phyloP scores from a whole-genome alignment of 2,329 filamentous ascomycete genomes.

The Daldinia eschscholtzii region DNA sequence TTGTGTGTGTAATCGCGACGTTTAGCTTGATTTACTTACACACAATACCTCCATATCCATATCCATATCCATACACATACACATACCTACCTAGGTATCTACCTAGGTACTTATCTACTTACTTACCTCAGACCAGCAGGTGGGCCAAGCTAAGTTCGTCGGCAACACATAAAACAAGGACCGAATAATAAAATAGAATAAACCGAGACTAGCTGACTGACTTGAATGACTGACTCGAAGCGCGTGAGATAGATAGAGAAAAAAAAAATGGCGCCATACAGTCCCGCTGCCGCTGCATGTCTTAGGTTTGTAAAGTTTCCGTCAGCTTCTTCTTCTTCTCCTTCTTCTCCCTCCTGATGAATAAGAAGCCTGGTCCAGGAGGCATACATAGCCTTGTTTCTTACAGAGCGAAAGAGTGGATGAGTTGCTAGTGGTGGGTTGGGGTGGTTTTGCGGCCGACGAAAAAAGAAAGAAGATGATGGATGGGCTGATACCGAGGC shows the following conservation, averaged over 20 bases:
- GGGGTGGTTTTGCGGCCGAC: background rate
- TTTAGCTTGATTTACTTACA: no score
- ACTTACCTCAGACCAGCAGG: no score
- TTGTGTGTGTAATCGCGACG: no score
- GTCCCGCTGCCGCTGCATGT: constrained; percentile 29
- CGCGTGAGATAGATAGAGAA: constrained; percentile 6
- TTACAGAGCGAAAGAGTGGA: background rate
- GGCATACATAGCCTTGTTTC: background rate
- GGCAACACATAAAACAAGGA: no score
- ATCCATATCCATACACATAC: no score
- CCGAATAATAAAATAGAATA: background rate
- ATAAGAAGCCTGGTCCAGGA: background rate
- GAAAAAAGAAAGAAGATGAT: background rate
- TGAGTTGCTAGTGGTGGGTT: no score
- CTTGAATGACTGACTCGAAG: background rate
- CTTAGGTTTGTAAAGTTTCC: constrained; percentile 43
- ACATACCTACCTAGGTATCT: no score
- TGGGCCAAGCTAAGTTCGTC: no score
- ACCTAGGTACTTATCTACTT: constrained; percentile 2
- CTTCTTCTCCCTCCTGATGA: background rate
- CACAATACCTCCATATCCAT: no score
- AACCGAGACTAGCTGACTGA: background rate
- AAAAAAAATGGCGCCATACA: constrained; percentile 16
- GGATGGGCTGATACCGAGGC: background rate
- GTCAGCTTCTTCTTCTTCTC: constrained; percentile 30